Evolutionary conservation across 495 filamentous ascomycete species (phyloP).

Genomic region (Aspergillus leporis): DNA sequence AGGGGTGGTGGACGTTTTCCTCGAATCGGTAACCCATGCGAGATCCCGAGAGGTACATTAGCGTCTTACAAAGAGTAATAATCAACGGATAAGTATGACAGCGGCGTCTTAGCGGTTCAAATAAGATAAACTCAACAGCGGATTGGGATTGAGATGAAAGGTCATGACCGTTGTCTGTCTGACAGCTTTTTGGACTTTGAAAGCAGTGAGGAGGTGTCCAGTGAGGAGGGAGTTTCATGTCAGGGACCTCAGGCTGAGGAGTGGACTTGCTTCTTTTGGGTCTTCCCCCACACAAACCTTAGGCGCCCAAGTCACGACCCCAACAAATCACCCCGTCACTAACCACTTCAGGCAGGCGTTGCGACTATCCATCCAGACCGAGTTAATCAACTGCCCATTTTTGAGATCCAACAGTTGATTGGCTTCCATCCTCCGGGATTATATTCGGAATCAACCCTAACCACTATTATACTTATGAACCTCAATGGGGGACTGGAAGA

Average conservation of each 20-base stretch:
- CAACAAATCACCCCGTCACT: background rate
- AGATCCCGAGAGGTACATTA: background rate
- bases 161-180: background rate
- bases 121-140: too few relatives aligned
- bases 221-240: background rate
- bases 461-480: too few relatives aligned
- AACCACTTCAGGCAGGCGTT: background rate
- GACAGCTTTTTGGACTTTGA: background rate
- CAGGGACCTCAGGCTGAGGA: too few relatives aligned
- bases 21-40: conserved; percentile 6
- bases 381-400: background rate
- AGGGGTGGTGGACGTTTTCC: background rate
- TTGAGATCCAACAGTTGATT: background rate
- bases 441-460: background rate
- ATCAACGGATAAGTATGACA: background rate
- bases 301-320: background rate
- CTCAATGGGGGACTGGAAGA: too few relatives aligned
- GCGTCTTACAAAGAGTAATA: background rate
- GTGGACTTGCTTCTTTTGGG: too few relatives aligned
- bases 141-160: background rate
- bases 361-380: background rate
- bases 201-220: too few relatives aligned
- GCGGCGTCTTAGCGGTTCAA: too few relatives aligned
- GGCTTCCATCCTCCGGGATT: background rate
- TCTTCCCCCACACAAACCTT: background rate